A percentile compares a stretch with the other conserved stretches of the same genome.
Conservation (phyloP, 345 rosid genomes). For the Eucalyptus cloeziana region DNA sequence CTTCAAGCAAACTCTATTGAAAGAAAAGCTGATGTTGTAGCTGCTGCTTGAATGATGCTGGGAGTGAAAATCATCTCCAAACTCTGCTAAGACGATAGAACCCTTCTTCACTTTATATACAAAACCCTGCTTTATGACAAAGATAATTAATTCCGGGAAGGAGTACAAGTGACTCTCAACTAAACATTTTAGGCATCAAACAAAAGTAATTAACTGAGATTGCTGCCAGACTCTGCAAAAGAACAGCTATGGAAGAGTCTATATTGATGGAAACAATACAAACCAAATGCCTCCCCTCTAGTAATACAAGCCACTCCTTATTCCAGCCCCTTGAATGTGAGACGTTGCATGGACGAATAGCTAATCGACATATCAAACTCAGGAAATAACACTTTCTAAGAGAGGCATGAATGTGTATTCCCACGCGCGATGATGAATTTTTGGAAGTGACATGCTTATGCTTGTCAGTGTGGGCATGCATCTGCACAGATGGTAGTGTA, state of each 20-base stretch:
- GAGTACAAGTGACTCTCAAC: background rate
- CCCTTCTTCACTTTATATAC: slow-evolving; percentile 6
- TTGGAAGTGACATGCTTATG: background rate
- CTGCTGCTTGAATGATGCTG: slow-evolving; percentile 7
- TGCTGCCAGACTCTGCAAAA: background rate
- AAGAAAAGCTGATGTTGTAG: slow-evolving; percentile 29
- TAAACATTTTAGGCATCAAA: background rate
- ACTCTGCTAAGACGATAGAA: slow-evolving; percentile 11
- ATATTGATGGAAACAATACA: background rate
- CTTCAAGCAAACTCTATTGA: background rate
- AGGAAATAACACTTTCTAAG: background rate
- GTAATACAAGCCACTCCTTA: background rate
- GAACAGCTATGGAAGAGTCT: background rate
- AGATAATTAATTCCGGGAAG: background rate
- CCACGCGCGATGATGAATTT: background rate
- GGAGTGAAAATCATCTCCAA: slow-evolving; percentile 10
- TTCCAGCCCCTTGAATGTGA: background rate
- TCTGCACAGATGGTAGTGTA: background rate
- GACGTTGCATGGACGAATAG: background rate
- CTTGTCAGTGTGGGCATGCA: background rate
- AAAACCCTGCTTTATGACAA: background rate
- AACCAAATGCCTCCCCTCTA: background rate
- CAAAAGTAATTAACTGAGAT: background rate
- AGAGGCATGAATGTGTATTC: background rate
- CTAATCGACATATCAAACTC: background rate